These are phyloP conservation scores for Dichotomocladium elegans DNA, from an alignment of 371 early-diverging fungal genomes.

Conservation along the genomic window DNA sequence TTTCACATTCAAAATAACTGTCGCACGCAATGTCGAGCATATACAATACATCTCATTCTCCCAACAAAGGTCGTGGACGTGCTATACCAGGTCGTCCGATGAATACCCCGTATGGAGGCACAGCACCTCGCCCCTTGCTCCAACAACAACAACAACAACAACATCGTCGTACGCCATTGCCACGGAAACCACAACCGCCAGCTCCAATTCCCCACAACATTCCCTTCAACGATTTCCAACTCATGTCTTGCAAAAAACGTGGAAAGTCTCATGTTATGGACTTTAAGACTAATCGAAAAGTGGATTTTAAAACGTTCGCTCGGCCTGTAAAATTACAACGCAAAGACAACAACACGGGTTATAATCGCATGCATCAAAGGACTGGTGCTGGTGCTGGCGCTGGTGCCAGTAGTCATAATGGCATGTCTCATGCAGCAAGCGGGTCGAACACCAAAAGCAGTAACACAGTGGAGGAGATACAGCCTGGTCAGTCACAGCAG, in stretches of 20 bases:
- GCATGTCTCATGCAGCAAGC: constrained; percentile 16
- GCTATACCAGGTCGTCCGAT: neutral
- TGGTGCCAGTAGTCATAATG: constrained; percentile 7
- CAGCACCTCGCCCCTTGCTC: too few relatives aligned
- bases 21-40: constrained; percentile 3
- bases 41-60: constrained; percentile 16
- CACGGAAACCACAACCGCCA: neutral
- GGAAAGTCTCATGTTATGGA: constrained; percentile 61
- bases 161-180: neutral
- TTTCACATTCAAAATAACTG: neutral
- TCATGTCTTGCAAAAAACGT: constrained; percentile 6
- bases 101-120: neutral
- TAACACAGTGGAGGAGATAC: too few relatives aligned
- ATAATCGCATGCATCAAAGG: constrained; percentile 1
- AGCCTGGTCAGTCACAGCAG: constrained; percentile 7
- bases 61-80: constrained; percentile 1
- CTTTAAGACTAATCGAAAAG: constrained; percentile 49
- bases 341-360: constrained; percentile 40
- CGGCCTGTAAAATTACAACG: constrained; percentile 71
- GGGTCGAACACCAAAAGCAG: too few relatives aligned
- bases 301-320: constrained; percentile 54
- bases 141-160: neutral
- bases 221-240: constrained; percentile 7
- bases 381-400: neutral
- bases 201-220: neutral